These are phyloP conservation scores for Tolypocladium nubicola DNA, from an alignment of 2,329 filamentous ascomycete genomes.

Conservation along the genomic window DNA sequence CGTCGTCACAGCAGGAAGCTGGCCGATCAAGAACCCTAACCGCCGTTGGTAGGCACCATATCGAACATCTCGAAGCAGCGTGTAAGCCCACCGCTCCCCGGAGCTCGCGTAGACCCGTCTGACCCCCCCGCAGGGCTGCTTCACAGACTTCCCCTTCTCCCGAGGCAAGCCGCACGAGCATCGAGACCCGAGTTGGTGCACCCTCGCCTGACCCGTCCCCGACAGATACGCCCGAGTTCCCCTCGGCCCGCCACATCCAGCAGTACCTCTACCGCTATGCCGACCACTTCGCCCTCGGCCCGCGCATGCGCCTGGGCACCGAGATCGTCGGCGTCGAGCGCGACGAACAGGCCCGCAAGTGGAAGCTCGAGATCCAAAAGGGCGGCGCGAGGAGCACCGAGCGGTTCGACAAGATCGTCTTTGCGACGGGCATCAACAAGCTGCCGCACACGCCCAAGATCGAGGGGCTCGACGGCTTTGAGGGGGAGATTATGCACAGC, in stretches of 20 bases:
- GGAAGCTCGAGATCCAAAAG: slow-evolving; percentile 14
- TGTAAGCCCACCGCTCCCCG: slow-evolving; percentile 5
- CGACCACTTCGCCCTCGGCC: slow-evolving; percentile 18
- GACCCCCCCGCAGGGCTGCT: slow-evolving; percentile 15
- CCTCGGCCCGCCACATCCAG: slow-evolving; percentile 13
- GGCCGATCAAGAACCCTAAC: too few relatives aligned
- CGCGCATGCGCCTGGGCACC: slow-evolving; percentile 14
- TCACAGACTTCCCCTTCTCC: slow-evolving; percentile 23
- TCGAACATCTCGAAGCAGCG: slow-evolving; percentile 22
- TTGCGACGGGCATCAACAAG: slow-evolving; percentile 22
- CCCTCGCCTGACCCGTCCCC: slow-evolving; percentile 2
- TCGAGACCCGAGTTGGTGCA: neutral
- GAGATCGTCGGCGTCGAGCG: slow-evolving; percentile 9
- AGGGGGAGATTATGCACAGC: slow-evolving; percentile 27
- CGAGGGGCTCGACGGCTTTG: slow-evolving; percentile 23
- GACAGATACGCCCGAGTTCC: slow-evolving; percentile 13
- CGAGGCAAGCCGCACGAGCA: neutral
- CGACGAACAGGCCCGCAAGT: slow-evolving; percentile 10
- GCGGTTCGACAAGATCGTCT: slow-evolving; percentile 25
- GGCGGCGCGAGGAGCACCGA: neutral
- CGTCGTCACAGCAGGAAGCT: neutral
- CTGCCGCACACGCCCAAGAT: slow-evolving; percentile 23
- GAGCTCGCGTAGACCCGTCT: too few relatives aligned
- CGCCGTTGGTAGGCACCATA: slow-evolving; percentile 11
- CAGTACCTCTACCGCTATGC: slow-evolving; percentile 22